Percentiles rank a stretch among this genome's conserved stretches.
Conservation (phyloP, 306 rosid genomes). For the Prunus davidiana region DNA sequence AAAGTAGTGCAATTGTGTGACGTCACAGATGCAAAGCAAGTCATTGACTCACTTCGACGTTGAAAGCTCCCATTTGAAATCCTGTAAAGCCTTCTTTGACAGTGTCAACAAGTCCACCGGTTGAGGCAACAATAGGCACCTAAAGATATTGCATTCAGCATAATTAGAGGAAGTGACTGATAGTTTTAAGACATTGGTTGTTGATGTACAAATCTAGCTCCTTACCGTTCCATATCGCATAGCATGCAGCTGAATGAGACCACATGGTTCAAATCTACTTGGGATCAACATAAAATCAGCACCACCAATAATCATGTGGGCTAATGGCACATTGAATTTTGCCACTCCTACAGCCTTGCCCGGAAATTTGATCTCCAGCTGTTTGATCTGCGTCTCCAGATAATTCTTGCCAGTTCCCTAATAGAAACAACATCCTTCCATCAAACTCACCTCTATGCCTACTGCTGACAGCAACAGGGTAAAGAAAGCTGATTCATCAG, state of each 20-base stretch:
- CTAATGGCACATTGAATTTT: conserved; percentile 40
- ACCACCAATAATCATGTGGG: conserved; percentile 44
- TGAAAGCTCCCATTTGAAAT: conserved; percentile 43
- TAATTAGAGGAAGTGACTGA: neutral
- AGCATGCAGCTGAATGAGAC: conserved; percentile 54
- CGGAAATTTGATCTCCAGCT: conserved; percentile 36
- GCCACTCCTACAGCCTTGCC: conserved; percentile 39
- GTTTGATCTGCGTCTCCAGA: conserved; percentile 35
- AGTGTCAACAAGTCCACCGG: conserved; percentile 57
- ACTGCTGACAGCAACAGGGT: neutral
- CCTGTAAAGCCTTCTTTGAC: conserved; percentile 50
- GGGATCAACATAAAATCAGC: conserved; percentile 43
- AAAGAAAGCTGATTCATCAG: neutral
- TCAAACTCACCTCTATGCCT: conserved; percentile 7
- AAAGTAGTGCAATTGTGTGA: neutral
- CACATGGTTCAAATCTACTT: conserved; percentile 56
- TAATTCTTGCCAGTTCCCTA: conserved; percentile 52
- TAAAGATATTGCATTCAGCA: conserved; percentile 3
- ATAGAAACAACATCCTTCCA: conserved; percentile 5
- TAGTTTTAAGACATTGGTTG: neutral
- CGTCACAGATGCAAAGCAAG: neutral
- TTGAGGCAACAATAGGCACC: conserved; percentile 45
- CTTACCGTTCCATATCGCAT: conserved; percentile 55
- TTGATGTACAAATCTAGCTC: neutral
- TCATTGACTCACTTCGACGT: conserved; percentile 32